These are phyloP conservation scores for Aspergillus sp. DNA, from an alignment of 2,329 filamentous ascomycete genomes.

Conservation along the genomic window DNA sequence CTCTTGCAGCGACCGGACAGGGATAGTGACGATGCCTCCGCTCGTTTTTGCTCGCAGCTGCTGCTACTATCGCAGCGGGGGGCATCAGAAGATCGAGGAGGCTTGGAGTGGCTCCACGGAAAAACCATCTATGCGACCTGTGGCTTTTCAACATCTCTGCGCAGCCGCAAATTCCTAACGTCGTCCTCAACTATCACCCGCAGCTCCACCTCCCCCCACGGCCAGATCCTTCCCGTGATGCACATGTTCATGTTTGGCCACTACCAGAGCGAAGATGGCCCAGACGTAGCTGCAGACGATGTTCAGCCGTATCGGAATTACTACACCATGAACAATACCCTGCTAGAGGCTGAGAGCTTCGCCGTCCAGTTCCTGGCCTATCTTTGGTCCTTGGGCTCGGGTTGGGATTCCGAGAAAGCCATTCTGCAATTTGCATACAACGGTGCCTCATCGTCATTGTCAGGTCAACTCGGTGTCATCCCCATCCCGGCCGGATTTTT, in stretches of 20 bases:
- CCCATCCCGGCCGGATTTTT: conserved; percentile 16
- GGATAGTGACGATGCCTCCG: conserved; percentile 12
- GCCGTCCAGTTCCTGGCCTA: conserved; percentile 14
- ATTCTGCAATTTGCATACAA: conserved; percentile 15
- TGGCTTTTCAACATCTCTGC: conserved; percentile 12
- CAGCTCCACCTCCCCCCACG: background rate
- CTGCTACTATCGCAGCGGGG: background rate
- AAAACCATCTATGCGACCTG: conserved; percentile 15
- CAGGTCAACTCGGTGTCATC: conserved; percentile 1
- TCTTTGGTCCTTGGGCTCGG: conserved; percentile 9
- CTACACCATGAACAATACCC: conserved; percentile 14
- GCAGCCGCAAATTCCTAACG: conserved; percentile 3
- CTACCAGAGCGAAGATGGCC: background rate
- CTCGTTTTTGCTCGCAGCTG: conserved; percentile 9
- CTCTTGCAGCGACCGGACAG: conserved; percentile 13
- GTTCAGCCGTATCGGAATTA: conserved; percentile 6
- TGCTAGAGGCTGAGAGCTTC: conserved; percentile 10
- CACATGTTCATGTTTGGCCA: conserved; percentile 13
- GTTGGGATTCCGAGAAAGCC: conserved; percentile 13
- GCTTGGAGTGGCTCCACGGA: conserved; percentile 6
- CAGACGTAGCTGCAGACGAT: conserved; percentile 8
- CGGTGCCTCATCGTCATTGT: conserved; percentile 3
- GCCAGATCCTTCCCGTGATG: conserved; percentile 11
- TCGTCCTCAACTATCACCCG: background rate
- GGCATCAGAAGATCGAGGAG: background rate